These are phyloP conservation scores for Flaveria linearis DNA, from an alignment of 129 eudicot species.

Conservation along the genomic window DNA sequence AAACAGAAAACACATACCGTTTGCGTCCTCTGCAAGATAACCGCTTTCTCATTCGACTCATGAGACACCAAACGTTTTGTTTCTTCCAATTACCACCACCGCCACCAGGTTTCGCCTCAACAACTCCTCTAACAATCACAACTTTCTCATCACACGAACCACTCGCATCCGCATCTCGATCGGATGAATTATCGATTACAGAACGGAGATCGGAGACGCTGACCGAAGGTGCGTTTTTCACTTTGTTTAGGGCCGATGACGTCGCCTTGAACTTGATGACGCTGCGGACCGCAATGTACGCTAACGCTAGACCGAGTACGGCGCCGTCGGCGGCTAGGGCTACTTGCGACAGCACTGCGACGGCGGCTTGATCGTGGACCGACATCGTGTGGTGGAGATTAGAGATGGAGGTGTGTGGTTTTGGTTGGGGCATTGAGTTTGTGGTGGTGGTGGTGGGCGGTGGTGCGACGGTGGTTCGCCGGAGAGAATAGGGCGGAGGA, in stretches of 20 bases:
- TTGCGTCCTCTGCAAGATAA: slow-evolving; percentile 61
- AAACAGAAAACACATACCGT: slow-evolving; percentile 39
- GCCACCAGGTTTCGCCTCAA: slow-evolving; percentile 56
- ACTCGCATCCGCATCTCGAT: slow-evolving; percentile 18
- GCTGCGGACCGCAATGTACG: slow-evolving; percentile 75
- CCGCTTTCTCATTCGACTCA: slow-evolving; percentile 71
- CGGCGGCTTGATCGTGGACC: slow-evolving; percentile 72
- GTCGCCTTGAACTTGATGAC: slow-evolving; percentile 49
- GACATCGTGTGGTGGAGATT: slow-evolving; percentile 50
- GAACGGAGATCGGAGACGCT: slow-evolving; percentile 82
- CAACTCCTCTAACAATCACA: slow-evolving; percentile 67
- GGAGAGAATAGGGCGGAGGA: slow-evolving; percentile 24
- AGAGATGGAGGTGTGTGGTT: background rate
- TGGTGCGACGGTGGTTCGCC: background rate
- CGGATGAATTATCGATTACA: slow-evolving; percentile 38
- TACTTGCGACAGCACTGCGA: slow-evolving; percentile 58
- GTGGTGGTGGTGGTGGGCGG: background rate
- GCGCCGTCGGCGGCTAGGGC: slow-evolving; percentile 89
- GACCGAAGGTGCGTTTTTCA: slow-evolving; percentile 62
- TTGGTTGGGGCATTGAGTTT: slow-evolving; percentile 13
- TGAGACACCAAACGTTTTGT: slow-evolving; percentile 47
- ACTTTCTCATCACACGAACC: slow-evolving; percentile 41
- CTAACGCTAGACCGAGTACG: slow-evolving; percentile 68
- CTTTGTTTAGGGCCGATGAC: slow-evolving; percentile 69
- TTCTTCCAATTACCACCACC: slow-evolving; percentile 56